Evolutionary conservation across 768 basidiomycete genomes (phyloP).

Genomic region (Cystobasidium tubakii): DNA sequence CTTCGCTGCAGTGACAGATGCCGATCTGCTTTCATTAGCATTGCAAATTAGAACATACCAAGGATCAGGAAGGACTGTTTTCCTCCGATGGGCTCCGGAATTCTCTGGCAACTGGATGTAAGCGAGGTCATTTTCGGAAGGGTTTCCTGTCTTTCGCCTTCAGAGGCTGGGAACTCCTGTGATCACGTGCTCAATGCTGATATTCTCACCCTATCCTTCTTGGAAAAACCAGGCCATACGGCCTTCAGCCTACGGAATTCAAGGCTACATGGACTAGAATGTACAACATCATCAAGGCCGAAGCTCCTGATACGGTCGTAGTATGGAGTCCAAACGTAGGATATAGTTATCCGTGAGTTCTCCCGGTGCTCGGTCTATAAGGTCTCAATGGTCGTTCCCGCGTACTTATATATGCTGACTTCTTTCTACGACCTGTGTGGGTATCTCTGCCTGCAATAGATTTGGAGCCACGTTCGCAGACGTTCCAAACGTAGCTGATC

Average conservation of each 20-base stretch:
- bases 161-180: too few species aligned
- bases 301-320: slow-evolving; percentile 44
- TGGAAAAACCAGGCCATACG: slow-evolving; percentile 34
- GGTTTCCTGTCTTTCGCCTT: too few species aligned
- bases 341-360: slow-evolving; percentile 16
- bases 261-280: slow-evolving; percentile 38
- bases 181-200: too few species aligned
- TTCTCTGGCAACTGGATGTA: slow-evolving; percentile 45
- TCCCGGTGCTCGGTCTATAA: too few species aligned
- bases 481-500: slow-evolving; percentile 37
- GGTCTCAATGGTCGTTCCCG: too few species aligned
- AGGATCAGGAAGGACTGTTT: slow-evolving; percentile 41
- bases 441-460: background rate
- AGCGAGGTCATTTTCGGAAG: background rate
- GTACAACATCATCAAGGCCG: slow-evolving; percentile 43
- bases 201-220: too few species aligned
- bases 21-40: slow-evolving; percentile 44
- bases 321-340: slow-evolving; percentile 46
- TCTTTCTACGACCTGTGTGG: too few species aligned
- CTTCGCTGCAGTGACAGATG: slow-evolving; percentile 40
- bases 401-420: background rate
- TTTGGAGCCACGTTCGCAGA: slow-evolving; percentile 38
- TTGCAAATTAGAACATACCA: slow-evolving; percentile 40
- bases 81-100: slow-evolving; percentile 47
- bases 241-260: slow-evolving; percentile 43